Base-by-base conservation (phyloP, 139 green algal genomes). In the Tetradesmus lagerheimii region DNA sequence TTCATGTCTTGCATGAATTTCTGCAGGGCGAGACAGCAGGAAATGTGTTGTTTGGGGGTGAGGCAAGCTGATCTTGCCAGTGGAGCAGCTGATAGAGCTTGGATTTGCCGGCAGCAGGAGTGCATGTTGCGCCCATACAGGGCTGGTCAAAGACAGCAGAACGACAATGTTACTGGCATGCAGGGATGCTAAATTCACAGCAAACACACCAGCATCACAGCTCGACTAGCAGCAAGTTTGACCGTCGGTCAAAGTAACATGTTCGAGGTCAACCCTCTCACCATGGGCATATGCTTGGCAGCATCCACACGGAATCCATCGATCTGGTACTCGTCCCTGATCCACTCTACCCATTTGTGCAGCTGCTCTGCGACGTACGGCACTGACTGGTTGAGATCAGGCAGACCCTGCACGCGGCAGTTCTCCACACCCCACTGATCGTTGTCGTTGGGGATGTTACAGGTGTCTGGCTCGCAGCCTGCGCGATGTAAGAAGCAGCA, bases 311-410 rank as follows among this genome's bases (percentile, higher is more conserved):
- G 85, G 38, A 89, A 83, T 39, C 85, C 85, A 45, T 89, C 85
- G 78, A 89, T 89, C 1, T 89, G 66, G 39, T 89, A 83, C n/a
- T 50, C 41, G 45, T 89, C 85, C n/a, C 85, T 64, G 25, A 89
- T 66, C 85, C 85, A 89, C 4, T 47, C 85, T 5, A 89, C 37
- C 85, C 85, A 89, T 3, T 81, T 82, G 41, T 74, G 64, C 37
- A 89, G 67, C 37, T 39, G 75, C 25, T 89, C 41, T 29, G 66
- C 85, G 31, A 89, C 90, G 20, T 74, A 37, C 20, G 77, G 81
- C 39, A 64, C 29, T 12, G n/a, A 76, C 37, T 93, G 91, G 47
- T 93, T 93, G 5, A 93, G 34, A 25, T 93, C 91, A 37, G 85
- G 89, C 62, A 93, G 78, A 5, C 89, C 86, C 1, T 29, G 20